These are phyloP conservation scores for Leishmania turanica DNA, from an alignment of 208 protist species.

Conservation along the genomic window DNA sequence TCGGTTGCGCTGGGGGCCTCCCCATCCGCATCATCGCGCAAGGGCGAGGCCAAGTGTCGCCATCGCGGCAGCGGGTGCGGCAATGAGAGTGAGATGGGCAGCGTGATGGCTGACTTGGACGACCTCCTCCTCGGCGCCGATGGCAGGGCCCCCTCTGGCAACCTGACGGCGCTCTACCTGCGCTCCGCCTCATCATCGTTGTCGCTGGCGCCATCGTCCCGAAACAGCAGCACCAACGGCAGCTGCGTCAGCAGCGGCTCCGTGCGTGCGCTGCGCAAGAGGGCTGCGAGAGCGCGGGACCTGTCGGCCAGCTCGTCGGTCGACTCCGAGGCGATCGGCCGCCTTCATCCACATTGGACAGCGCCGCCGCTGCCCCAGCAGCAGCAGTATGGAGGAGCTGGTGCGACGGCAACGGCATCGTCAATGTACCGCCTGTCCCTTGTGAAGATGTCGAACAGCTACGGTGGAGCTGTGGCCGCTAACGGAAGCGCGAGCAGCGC, in stretches of 20 bases:
- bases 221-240: conserved; percentile 22
- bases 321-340: conserved; percentile 13
- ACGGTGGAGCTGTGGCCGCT: neutral
- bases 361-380: neutral
- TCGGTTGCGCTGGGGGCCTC: neutral
- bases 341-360: neutral
- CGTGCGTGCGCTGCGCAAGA: conserved; percentile 22
- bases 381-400: neutral
- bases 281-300: conserved; percentile 27
- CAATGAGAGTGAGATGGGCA: conserved; percentile 13
- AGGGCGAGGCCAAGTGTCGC: neutral
- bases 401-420: neutral
- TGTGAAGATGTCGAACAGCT: neutral
- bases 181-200: conserved; percentile 21
- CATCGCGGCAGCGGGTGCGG: neutral
- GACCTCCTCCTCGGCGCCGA: conserved; percentile 10
- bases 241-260: conserved; percentile 20
- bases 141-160: neutral
- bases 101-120: conserved; percentile 18
- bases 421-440: neutral
- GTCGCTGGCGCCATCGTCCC: conserved; percentile 19
- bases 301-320: conserved; percentile 22
- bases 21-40: neutral
- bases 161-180: neutral
- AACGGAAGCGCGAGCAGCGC: neutral